Conservation (phyloP, 108 stramenopile genomes). For the Ochromonas danica region DNA sequence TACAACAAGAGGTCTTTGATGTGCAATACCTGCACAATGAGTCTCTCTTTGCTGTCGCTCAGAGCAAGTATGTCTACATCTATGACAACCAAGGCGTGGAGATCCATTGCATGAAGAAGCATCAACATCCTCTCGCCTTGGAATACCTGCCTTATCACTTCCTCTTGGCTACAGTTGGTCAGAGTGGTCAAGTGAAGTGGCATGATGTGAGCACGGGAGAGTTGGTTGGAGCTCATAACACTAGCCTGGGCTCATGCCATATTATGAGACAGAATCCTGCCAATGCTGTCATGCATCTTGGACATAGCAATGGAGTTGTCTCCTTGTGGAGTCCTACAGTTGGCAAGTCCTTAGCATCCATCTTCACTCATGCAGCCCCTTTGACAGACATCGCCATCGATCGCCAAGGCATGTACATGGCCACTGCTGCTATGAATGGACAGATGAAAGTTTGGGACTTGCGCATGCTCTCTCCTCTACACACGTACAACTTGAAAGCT, state of each 20-base stretch:
- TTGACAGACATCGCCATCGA: constrained; percentile 79
- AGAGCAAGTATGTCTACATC: constrained; percentile 88
- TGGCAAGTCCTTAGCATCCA: constrained; percentile 68
- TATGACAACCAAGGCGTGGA: constrained; percentile 90
- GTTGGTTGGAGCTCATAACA: constrained; percentile 72
- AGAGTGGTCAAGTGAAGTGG: constrained; percentile 78
- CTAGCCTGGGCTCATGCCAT: constrained; percentile 65
- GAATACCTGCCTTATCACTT: constrained; percentile 96
- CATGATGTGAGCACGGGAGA: constrained; percentile 93
- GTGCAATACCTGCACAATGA: constrained; percentile 87
- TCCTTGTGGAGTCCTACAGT: constrained; percentile 92
- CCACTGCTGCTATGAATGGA: constrained; percentile 77
- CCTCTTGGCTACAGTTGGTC: constrained; percentile 80
- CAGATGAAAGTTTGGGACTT: constrained; percentile 80
- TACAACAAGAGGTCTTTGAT: constrained; percentile 74
- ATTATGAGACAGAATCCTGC: constrained; percentile 84
- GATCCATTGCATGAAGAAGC: constrained; percentile 79
- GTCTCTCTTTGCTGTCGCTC: constrained; percentile 86
- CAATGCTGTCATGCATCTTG: constrained; percentile 83
- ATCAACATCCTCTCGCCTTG: constrained; percentile 73
- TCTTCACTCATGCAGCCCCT: constrained; percentile 82
- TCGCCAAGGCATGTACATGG: constrained; percentile 75
- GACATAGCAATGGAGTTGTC: constrained; percentile 93
- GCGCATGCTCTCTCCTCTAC: constrained; percentile 64
- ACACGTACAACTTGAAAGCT: constrained; percentile 38